These are phyloP conservation scores for Phytomonas serpens DNA, from an alignment of 208 protist genomes.

Conservation along the genomic window DNA sequence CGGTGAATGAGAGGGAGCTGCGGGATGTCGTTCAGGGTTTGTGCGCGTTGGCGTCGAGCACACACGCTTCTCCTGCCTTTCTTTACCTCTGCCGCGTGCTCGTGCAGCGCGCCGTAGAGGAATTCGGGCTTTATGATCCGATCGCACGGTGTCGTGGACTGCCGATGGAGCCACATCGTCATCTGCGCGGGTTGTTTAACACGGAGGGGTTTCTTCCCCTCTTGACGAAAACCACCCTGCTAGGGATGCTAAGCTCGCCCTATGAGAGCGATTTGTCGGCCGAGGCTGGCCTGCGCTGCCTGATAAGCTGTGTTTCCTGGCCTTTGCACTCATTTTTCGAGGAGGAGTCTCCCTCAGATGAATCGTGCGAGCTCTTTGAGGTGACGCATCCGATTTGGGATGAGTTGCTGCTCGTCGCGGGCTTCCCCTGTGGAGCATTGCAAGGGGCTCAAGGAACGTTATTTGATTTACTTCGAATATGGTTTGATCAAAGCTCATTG, in stretches of 20 bases:
- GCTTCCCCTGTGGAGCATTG: not conserved
- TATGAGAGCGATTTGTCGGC: constrained; percentile 11
- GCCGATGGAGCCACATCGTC: constrained; percentile 43
- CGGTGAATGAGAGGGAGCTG: constrained; percentile 13
- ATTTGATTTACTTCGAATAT: constrained; percentile 20
- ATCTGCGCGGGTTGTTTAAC: constrained; percentile 37
- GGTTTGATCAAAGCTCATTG: constrained; percentile 15
- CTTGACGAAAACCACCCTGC: constrained; percentile 28
- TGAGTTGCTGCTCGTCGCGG: constrained; percentile 25
- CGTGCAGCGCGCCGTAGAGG: constrained; percentile 37
- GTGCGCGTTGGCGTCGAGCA: constrained; percentile 10
- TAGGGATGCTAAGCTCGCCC: constrained; percentile 15
- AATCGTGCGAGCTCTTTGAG: constrained; percentile 31
- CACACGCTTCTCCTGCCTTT: constrained; percentile 8
- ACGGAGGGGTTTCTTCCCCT: constrained; percentile 19
- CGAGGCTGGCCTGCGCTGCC: constrained; percentile 23
- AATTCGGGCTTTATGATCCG: constrained; percentile 66
- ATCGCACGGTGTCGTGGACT: constrained; percentile 46
- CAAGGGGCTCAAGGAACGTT: constrained; percentile 10
- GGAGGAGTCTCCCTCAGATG: constrained; percentile 42
- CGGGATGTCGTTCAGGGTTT: constrained; percentile 13
- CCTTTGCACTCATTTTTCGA: constrained; percentile 67
- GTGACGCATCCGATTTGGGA: constrained; percentile 50
- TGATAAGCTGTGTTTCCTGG: constrained; percentile 65
- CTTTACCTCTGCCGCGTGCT: constrained; percentile 19